Base-by-base conservation (phyloP, 78 protist genomes). In the Dictyostelium purpureum region DNA sequence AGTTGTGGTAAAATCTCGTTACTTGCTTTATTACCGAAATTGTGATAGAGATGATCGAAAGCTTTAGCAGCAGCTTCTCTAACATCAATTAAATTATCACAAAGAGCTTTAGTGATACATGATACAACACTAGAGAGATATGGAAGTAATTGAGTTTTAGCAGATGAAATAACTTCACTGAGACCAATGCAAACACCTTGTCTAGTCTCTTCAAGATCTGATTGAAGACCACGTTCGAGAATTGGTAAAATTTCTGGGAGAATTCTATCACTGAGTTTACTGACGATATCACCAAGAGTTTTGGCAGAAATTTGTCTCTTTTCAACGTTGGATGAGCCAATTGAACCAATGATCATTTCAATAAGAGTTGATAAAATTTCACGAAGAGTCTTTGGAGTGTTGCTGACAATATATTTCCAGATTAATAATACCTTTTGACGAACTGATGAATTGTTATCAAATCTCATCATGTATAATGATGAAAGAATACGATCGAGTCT, bases 161-260 rank as follows among this genome's bases (percentile, higher is more conserved):
- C 96, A 1, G 95, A 54, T n/a, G 65, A 40, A 69, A 98, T 89
- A 42, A 97, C 90, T 89, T 97, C 98, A 57, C 87, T 54, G 7
- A 98, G 94, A 40, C 98, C 99, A 37, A 95, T 74, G 75, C 97
- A 96, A 56, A 95, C 98, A 52, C 99, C 99, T 40, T 37, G 73
- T 19, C 98, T 85, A 2, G 81, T 76, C 52, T 66, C 87, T 35
- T 63, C 56, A 28, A 92, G 93, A 1, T 33, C 73, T 0, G 40
- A 24, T 9, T 33, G 26, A 21, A 97, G 82, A 16, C 96, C 92
- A 24, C 49, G 37, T 77, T 93, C 90, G 70, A 96, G 87, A 19
- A 91, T 66, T 51, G 98, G 98, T 42, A 97, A 42, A 38, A 97
- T 80, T 73, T 80, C 93, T 37, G 91, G 88, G 10, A 98, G 85